Evolutionary conservation across 2,329 filamentous ascomycete species (phyloP), one percentile per base, ranked within the genome.

Genomic region (Colletotrichum sp.): DNA sequence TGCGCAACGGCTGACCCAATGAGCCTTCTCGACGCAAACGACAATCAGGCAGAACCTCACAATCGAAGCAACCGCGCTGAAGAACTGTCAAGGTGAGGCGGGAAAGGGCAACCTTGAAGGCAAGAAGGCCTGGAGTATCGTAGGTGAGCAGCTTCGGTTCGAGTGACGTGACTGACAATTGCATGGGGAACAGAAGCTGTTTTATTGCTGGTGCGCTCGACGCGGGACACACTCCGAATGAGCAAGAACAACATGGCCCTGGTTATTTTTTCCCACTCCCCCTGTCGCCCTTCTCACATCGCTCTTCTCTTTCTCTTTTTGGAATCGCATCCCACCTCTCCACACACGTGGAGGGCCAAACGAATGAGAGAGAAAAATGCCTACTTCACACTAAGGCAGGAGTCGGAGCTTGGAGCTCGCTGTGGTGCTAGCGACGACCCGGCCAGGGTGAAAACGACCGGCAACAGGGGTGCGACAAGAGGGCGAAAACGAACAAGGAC

Each of bases 261-360:
- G 68, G 67, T 59, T 52, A 22, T 39, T 62, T 57, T 71, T 69
- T 59, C 55, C 60, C 70, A n/a, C 48, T 65, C 65, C 71, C 71
- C 70, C 74, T 74, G 74, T 39, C 34, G 8, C 15, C 59, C 32
- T n/a, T 65, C 59, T 68, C 36, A 60, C 34, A 55, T 48, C 44
- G 74, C 52, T 63, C 34, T 44, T 69, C 71, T 69, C 48, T 75
- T 76, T 48, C 74, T 74, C 74, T 69, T 74, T 74, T 76, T 32
- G 74, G 71, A 68, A 34, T 52, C 26, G 24, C 57, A 76, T 76
- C 70, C 74, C 59, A 66, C 70, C 70, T 69, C 70, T 69, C 70
- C 74, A 76, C 70, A 76, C 69, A 74, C 74, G 70, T 75, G 64
- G 70, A 69, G 70, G 68, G 26, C 70, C 44, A 75, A 73, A 73